Evolutionary conservation across 768 basidiomycete species (phyloP).

Genomic region (Lanmaoa rubissima): DNA sequence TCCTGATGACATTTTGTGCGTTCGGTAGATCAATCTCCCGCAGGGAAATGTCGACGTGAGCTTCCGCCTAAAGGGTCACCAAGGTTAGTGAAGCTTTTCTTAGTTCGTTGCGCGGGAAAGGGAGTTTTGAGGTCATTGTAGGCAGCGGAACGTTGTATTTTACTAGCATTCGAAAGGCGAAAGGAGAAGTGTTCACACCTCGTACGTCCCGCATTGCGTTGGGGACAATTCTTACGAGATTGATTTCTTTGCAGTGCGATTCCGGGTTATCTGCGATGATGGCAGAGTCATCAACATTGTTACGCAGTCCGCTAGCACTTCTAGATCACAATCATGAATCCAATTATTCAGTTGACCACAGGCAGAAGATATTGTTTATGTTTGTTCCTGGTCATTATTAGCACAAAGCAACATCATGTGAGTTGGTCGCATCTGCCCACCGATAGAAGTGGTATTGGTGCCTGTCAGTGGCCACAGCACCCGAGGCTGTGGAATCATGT

Average conservation of each 20-base stretch:
- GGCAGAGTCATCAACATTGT: slow-evolving; percentile 44
- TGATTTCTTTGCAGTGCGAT: slow-evolving; percentile 47
- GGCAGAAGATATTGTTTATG: background rate
- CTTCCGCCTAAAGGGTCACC: slow-evolving; percentile 71
- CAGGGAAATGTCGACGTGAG: slow-evolving; percentile 78
- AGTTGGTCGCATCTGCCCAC: background rate
- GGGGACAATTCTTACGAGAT: background rate
- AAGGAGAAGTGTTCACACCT: slow-evolving; percentile 66
- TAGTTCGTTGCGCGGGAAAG: too few species aligned
- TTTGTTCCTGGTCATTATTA: background rate
- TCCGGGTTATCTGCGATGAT: slow-evolving; percentile 64
- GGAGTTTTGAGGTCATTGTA: slow-evolving; percentile 23
- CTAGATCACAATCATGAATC: background rate
- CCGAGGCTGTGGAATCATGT: background rate
- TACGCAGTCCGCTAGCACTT: slow-evolving; percentile 1
- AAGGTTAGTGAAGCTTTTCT: slow-evolving; percentile 41
- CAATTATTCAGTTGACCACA: background rate
- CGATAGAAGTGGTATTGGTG: background rate
- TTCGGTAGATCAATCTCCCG: slow-evolving; percentile 60
- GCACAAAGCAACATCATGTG: background rate
- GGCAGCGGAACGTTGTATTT: slow-evolving; percentile 79
- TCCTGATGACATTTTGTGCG: background rate
- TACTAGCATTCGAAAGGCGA: slow-evolving; percentile 76
- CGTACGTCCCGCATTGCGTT: slow-evolving; percentile 35
- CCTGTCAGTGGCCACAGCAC: background rate